Evolutionary conservation across 129 eudicot species (phyloP), one percentile per base, ranked within the genome.

Genomic region (sunflower (Helianthus annuus)): DNA sequence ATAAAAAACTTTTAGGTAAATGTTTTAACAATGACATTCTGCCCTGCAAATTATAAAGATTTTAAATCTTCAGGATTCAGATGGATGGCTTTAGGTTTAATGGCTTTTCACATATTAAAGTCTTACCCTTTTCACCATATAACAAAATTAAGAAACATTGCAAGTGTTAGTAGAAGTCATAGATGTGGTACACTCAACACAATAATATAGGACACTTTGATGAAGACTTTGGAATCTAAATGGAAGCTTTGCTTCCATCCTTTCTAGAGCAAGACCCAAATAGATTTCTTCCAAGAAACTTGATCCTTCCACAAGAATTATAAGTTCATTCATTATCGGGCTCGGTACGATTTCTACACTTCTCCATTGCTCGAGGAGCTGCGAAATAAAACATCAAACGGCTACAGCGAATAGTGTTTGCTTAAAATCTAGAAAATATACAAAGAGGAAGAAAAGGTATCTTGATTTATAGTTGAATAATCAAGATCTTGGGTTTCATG

Each of bases 321-420:
- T 74, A 51, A 38, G 24, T 63, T 39, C 53, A 42, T 9, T 51
- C 3, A 5, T 74, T 51, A 11, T 52, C 19, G 42, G 70, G 38
- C 53, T 81, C 75, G 63, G 75, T 82, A 15, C 84, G 78, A 59
- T 64, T 82, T 66, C 78, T 79, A 64, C 77, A 78, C 66, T 83
- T 83, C 83, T 78, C 88, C 84, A 75, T 76, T 62, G 84, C 86
- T 76, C 88, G 72, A 13, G 88, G 85, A 54, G 88, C 92, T 87
- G 85, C 80, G 76, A 59, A 61, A 14, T 22, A 46, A 27, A 13
- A 55, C 65, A 53, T 46, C 10, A 75, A 63, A 22, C 48, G 56
- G 22, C 10, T 32, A 48, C 46, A 62, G 46, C 46, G 10, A 13
- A 39, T 32, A 2, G 36, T 7, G 5, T 64, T 63, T 8, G 49